A percentile compares a stretch with the other conserved stretches of the same genome.
Conservation (phyloP, 2,329 filamentous ascomycete genomes). For the Hypoxylon sp. region DNA sequence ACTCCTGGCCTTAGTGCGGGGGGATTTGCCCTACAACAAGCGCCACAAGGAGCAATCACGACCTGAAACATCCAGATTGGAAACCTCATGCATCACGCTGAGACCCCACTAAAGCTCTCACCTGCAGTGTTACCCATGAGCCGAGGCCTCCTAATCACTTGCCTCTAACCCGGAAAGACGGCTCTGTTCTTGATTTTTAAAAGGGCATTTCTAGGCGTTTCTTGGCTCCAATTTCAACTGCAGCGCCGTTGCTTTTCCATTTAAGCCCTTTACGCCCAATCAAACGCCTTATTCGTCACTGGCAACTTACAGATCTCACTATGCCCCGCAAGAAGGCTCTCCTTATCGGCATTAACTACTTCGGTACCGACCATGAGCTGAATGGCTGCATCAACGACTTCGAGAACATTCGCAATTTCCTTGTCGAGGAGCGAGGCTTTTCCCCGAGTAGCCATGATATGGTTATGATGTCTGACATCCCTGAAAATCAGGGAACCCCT, state of each 20-base stretch:
- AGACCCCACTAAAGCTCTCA: constrained; percentile 7
- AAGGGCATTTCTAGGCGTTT: neutral
- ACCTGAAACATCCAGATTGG: constrained; percentile 11
- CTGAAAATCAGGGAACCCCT: constrained; percentile 54
- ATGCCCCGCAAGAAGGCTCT: constrained; percentile 56
- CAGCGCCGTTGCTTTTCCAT: neutral
- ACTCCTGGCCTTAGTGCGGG: neutral
- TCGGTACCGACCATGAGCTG: constrained; percentile 44
- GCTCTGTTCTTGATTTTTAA: neutral
- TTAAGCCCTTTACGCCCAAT: neutral
- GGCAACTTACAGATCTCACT: constrained; percentile 6
- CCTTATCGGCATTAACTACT: constrained; percentile 53
- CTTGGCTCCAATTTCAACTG: neutral
- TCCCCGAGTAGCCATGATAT: constrained; percentile 53
- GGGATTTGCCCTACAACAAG: neutral
- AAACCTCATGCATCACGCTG: constrained; percentile 23
- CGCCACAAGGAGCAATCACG: neutral
- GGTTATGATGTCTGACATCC: constrained; percentile 56
- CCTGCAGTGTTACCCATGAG: constrained; percentile 17
- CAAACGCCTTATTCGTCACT: neutral
- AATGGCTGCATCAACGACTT: constrained; percentile 55
- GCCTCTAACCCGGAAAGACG: constrained; percentile 2
- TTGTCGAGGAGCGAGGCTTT: constrained; percentile 58
- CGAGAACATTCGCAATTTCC: constrained; percentile 56
- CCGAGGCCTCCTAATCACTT: constrained; percentile 6